Conservation (phyloP, 2,329 filamentous ascomycete species). For the Gnomoniopsis smithogilvyi region DNA sequence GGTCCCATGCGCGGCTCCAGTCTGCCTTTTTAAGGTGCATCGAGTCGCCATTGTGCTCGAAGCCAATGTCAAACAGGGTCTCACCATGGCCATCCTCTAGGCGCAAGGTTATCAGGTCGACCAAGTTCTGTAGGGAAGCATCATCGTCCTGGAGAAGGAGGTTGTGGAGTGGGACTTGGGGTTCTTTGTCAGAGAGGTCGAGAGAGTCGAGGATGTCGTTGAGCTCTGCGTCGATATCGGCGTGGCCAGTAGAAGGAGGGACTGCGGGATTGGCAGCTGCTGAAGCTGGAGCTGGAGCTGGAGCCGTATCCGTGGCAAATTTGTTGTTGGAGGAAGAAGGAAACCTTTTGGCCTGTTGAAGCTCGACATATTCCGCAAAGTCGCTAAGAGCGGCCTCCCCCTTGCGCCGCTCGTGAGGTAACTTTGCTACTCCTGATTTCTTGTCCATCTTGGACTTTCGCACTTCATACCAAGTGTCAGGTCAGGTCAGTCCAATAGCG, state of each 20-base stretch:
- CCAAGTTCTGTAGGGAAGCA: slow-evolving; percentile 59
- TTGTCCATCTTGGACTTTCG: slow-evolving; percentile 45
- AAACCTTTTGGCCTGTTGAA: slow-evolving; percentile 77
- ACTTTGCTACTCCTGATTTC: slow-evolving; percentile 55
- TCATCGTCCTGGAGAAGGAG: slow-evolving; percentile 66
- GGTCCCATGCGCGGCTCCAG: slow-evolving; percentile 69
- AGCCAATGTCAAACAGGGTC: slow-evolving; percentile 85
- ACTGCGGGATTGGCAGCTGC: slow-evolving; percentile 25
- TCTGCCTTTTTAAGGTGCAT: slow-evolving; percentile 73
- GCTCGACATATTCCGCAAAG: slow-evolving; percentile 96
- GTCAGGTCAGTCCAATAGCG: neutral
- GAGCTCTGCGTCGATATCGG: slow-evolving; percentile 72
- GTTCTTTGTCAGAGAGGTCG: slow-evolving; percentile 70
- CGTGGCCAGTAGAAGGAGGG: slow-evolving; percentile 25
- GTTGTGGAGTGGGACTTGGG: slow-evolving; percentile 68
- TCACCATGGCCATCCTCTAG: slow-evolving; percentile 85
- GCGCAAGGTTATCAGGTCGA: slow-evolving; percentile 62
- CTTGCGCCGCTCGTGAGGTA: slow-evolving; percentile 76
- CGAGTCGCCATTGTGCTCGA: slow-evolving; percentile 83
- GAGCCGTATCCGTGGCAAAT: slow-evolving; percentile 24
- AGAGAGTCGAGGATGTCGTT: slow-evolving; percentile 90
- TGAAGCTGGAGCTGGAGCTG: slow-evolving; percentile 27
- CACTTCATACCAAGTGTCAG: slow-evolving; percentile 3
- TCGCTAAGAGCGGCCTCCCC: slow-evolving; percentile 90
- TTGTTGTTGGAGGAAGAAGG: slow-evolving; percentile 31